Evolutionary conservation across 768 basidiomycete genomes (phyloP).

Genomic region (Tricholoma hemisulphureum): DNA sequence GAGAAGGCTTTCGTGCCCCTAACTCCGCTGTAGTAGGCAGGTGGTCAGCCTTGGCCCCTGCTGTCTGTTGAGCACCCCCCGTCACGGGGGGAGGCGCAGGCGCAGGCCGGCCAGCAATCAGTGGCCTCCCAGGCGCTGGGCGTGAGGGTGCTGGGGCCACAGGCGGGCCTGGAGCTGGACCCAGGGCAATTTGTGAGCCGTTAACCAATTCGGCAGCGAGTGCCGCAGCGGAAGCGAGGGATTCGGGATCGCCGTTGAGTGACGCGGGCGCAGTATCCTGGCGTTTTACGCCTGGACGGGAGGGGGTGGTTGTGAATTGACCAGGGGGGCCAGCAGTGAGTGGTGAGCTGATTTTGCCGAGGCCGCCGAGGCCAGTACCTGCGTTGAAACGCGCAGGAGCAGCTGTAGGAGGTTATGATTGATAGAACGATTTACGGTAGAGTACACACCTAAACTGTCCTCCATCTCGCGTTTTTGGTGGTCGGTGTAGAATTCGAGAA

Average conservation of each 20-base stretch:
- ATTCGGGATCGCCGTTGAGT: conserved; percentile 42
- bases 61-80: conserved; percentile 5
- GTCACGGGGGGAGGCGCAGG: conserved; percentile 38
- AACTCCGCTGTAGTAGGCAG: conserved; percentile 66
- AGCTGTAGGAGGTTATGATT: conserved; percentile 32
- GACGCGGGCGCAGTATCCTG: conserved; percentile 44
- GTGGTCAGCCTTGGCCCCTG: conserved; percentile 35
- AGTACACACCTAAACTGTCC: conserved; percentile 34
- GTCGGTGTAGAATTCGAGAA: conserved; percentile 97
- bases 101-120: conserved; percentile 58
- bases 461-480: conserved; percentile 94
- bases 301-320: conserved; percentile 18
- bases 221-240: conserved; percentile 46
- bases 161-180: background rate
- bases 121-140: conserved; percentile 68
- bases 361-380: conserved; percentile 87
- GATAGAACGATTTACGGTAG: conserved; percentile 16
- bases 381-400: conserved; percentile 84
- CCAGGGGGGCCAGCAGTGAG: conserved; percentile 17
- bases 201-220: conserved; percentile 65
- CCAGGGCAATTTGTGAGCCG: conserved; percentile 37
- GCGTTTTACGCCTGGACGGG: conserved; percentile 27
- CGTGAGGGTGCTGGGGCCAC: conserved; percentile 28
- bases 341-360: conserved; percentile 42
- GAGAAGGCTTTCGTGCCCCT: conserved; percentile 60